Conservation (phyloP, 176 grass and related monocot genomes). For the Juncus inflexus region DNA sequence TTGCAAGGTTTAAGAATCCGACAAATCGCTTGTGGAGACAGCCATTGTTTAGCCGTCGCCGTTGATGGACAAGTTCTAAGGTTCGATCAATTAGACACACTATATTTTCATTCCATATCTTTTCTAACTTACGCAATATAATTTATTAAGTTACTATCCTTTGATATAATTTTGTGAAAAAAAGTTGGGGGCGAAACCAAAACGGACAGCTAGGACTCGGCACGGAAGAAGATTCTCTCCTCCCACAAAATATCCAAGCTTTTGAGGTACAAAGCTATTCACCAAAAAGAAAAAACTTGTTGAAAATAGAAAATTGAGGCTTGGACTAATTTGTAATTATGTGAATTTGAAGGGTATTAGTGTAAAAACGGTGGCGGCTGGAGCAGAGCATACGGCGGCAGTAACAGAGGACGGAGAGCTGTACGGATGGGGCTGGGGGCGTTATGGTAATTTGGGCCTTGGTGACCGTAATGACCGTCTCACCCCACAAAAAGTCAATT, state of each 20-base stretch:
- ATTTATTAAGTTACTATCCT: too few relatives aligned
- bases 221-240: conserved; percentile 82
- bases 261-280: conserved; percentile 59
- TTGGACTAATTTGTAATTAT: background rate
- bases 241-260: conserved; percentile 92
- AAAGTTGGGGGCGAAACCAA: conserved; percentile 95
- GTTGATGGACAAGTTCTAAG: conserved; percentile 75
- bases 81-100: conserved; percentile 21
- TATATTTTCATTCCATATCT: too few relatives aligned
- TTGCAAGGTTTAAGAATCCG: conserved; percentile 88
- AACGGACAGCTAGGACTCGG: conserved; percentile 98
- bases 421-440: conserved; percentile 98
- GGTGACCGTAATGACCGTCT: conserved; percentile 88
- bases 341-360: conserved; percentile 51
- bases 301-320: background rate
- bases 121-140: too few relatives aligned
- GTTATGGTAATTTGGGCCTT: conserved; percentile 95
- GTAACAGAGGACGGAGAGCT: conserved; percentile 95
- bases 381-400: conserved; percentile 94
- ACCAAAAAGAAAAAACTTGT: background rate
- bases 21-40: conserved; percentile 95
- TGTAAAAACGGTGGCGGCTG: conserved; percentile 98
- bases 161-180: background rate
- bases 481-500: conserved; percentile 76
- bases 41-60: conserved; percentile 94